Conservation (phyloP, 2,329 filamentous ascomycete genomes). For the Sporothrix variecibatus region DNA sequence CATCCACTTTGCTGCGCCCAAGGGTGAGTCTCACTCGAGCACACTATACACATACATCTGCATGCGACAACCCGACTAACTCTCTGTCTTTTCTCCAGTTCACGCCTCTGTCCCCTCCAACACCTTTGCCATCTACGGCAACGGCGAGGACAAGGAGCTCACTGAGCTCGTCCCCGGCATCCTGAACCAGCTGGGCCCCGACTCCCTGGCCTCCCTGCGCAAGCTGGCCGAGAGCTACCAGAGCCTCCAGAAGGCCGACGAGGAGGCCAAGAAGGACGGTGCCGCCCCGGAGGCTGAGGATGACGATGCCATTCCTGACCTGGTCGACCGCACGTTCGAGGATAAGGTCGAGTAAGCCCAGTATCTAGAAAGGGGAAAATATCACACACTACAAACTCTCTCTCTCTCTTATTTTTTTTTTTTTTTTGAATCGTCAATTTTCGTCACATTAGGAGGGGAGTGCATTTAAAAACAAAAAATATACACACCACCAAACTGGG, state of each 20-base stretch:
- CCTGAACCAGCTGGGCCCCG: slow-evolving; percentile 98
- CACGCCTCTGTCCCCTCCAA: slow-evolving; percentile 96
- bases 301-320: slow-evolving; percentile 93
- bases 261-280: slow-evolving; percentile 75
- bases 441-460: not conserved
- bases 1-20: slow-evolving; percentile 97
- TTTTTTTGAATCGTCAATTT: not conserved
- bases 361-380: not conserved
- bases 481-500: not conserved
- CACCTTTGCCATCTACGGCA: slow-evolving; percentile 99
- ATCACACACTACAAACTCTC: not conserved
- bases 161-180: slow-evolving; percentile 99
- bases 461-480: slow-evolving; percentile 2
- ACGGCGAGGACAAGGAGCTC: slow-evolving; percentile 99
- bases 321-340: slow-evolving; percentile 98
- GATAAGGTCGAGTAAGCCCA: slow-evolving; percentile 81
- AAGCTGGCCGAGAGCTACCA: slow-evolving; percentile 99
- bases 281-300: slow-evolving; percentile 74
- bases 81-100: slow-evolving; percentile 56
- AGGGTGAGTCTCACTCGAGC: slow-evolving; percentile 65
- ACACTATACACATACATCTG: no score
- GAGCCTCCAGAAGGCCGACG: slow-evolving; percentile 89
- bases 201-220: slow-evolving; percentile 94
- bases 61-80: not conserved
- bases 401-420: not conserved